Percentiles rank a stretch among this genome's conserved stretches.
These are phyloP conservation scores for Aspergillus panamensis DNA, from an alignment of 495 filamentous ascomycete species.

Conservation along the genomic window DNA sequence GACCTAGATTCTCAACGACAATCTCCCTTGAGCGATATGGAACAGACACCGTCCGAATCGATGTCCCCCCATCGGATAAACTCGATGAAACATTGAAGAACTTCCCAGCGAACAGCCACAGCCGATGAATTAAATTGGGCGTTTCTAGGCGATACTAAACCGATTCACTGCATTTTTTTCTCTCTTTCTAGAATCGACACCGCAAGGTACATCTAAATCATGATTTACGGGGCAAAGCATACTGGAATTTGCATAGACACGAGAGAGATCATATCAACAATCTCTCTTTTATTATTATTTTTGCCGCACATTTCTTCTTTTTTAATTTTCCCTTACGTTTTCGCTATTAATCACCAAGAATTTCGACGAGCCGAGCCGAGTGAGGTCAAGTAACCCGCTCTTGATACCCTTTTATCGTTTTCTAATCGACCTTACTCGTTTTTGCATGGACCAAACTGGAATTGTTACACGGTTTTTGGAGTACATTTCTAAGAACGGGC, in stretches of 20 bases:
- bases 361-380: constrained; percentile 17
- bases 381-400: constrained; percentile 16
- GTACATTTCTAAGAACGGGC: constrained; percentile 1
- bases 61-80: constrained; percentile 32
- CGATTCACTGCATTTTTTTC: not conserved
- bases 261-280: constrained; percentile 13
- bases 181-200: not conserved
- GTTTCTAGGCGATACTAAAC: not conserved
- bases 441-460: constrained; percentile 17
- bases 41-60: constrained; percentile 33
- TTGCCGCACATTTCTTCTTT: not conserved
- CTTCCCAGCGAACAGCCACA: not conserved
- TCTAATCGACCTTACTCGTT: constrained; percentile 16
- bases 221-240: constrained; percentile 29
- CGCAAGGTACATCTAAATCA: constrained; percentile 20
- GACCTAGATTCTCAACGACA: constrained; percentile 37
- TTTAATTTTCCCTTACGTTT: constrained; percentile 16
- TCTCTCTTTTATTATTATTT: constrained; percentile 12
- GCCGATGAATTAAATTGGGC: not conserved
- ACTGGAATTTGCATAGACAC: constrained; percentile 29
- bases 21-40: constrained; percentile 45
- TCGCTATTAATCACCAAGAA: constrained; percentile 1
- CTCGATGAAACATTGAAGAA: constrained; percentile 2
- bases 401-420: constrained; percentile 23
- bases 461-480: constrained; percentile 8